These are phyloP conservation scores for Carnegiea gigantea DNA, from an alignment of 179 eudicot genomes.

Conservation along the genomic window DNA sequence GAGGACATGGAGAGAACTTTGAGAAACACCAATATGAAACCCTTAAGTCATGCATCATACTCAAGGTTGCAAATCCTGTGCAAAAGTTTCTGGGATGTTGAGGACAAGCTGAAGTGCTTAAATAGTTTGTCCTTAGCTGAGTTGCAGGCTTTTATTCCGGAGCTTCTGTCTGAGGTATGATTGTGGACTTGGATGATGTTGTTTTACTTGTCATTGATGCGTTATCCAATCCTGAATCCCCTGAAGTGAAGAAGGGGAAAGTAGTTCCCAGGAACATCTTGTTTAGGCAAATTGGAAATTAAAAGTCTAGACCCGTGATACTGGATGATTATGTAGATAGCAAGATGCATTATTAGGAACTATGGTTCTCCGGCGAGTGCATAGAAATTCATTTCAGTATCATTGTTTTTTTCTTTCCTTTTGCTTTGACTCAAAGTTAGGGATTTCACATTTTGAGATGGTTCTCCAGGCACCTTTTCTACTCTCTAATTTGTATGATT, in stretches of 20 bases:
- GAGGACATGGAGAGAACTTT: slow-evolving; percentile 81
- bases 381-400: background rate
- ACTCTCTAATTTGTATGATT: no score
- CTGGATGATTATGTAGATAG: background rate
- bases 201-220: background rate
- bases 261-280: no score
- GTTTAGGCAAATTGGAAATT: background rate
- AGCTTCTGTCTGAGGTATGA: slow-evolving; percentile 82
- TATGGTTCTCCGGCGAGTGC: background rate
- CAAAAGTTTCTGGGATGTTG: slow-evolving; percentile 83
- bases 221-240: slow-evolving; percentile 8
- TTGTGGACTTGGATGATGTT: background rate
- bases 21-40: slow-evolving; percentile 92
- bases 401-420: background rate
- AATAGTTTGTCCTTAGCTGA: slow-evolving; percentile 60
- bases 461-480: background rate
- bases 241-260: background rate
- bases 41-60: slow-evolving; percentile 77
- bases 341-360: background rate
- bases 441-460: background rate
- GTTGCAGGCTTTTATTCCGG: slow-evolving; percentile 69
- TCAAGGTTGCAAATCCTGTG: slow-evolving; percentile 82
- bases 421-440: background rate
- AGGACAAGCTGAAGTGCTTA: slow-evolving; percentile 70
- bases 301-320: background rate